Evolutionary conservation across 2,329 filamentous ascomycete genomes (phyloP).

Genomic region (Hymenotorrendiella dingleyae): DNA sequence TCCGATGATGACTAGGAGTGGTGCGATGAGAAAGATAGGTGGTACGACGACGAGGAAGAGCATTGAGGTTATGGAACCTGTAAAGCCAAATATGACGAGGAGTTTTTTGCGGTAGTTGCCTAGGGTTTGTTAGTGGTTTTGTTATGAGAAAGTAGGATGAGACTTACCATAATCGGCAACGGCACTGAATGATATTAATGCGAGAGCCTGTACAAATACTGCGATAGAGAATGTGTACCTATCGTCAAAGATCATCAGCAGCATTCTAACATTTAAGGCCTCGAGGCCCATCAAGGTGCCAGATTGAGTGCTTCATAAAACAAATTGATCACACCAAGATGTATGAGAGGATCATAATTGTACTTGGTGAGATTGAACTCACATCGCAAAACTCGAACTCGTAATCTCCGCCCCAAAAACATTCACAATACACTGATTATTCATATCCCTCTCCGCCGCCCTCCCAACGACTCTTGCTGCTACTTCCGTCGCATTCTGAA

Average conservation of each 20-base stretch:
- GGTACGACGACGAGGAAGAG: slow-evolving; percentile 74
- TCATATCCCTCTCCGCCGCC: slow-evolving; percentile 18
- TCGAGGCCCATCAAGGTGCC: no score
- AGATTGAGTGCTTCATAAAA: no score
- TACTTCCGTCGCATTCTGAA: slow-evolving; percentile 14
- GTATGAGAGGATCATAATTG: no score
- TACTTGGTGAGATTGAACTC: no score
- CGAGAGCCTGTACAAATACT: slow-evolving; percentile 77
- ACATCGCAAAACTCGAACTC: slow-evolving; percentile 94
- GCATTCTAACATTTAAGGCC: no score
- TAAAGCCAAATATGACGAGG: slow-evolving; percentile 72
- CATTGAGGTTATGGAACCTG: slow-evolving; percentile 82
- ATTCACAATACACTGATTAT: slow-evolving; percentile 62
- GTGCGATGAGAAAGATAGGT: slow-evolving; percentile 70
- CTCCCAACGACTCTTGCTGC: slow-evolving; percentile 18
- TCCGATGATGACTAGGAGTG: slow-evolving; percentile 76
- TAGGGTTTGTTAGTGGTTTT: slow-evolving; percentile 7
- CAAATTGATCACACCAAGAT: no score
- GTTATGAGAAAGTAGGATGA: background rate
- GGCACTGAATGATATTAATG: slow-evolving; percentile 93
- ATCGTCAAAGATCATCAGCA: no score
- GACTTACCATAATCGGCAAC: slow-evolving; percentile 77
- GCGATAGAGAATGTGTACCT: slow-evolving; percentile 95
- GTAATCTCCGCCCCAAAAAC: slow-evolving; percentile 82
- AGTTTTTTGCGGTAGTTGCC: slow-evolving; percentile 77